Conservation (phyloP, 169 alveolate species). For the Plasmodium reichenowi region DNA sequence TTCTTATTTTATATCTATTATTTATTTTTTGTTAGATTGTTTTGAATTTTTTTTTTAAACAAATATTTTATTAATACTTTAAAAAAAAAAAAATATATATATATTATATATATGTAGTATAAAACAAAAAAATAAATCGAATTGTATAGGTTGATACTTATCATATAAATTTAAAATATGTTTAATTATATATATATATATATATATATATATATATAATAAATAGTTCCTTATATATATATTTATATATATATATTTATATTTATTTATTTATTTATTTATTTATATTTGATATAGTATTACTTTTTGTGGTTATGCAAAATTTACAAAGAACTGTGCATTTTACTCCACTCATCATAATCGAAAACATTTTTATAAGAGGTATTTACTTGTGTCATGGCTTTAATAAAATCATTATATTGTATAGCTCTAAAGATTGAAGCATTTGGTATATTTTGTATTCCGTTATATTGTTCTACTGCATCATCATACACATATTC, state of each 20-base stretch:
- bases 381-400: slow-evolving; percentile 87
- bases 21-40: no score
- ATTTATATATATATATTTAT: background rate
- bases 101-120: no score
- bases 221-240: no score
- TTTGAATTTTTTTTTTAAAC: no score
- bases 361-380: slow-evolving; percentile 76
- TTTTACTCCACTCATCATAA: slow-evolving; percentile 62
- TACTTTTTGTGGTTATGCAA: background rate
- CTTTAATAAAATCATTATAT: slow-evolving; percentile 86
- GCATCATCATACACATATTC: slow-evolving; percentile 91
- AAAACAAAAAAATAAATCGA: no score
- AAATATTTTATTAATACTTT: no score
- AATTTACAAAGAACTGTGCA: slow-evolving; percentile 49
- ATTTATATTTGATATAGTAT: no score
- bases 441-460: slow-evolving; percentile 87
- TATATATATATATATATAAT: background rate
- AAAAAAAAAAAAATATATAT: no score
- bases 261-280: background rate
- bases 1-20: no score
- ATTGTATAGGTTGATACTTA: no score
- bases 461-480: slow-evolving; percentile 86
- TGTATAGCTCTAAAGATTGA: slow-evolving; percentile 88
- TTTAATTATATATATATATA: no score
- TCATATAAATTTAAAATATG: no score